Evolutionary conservation across 768 basidiomycete species (phyloP).

Genomic region (Leccinum imitatum): DNA sequence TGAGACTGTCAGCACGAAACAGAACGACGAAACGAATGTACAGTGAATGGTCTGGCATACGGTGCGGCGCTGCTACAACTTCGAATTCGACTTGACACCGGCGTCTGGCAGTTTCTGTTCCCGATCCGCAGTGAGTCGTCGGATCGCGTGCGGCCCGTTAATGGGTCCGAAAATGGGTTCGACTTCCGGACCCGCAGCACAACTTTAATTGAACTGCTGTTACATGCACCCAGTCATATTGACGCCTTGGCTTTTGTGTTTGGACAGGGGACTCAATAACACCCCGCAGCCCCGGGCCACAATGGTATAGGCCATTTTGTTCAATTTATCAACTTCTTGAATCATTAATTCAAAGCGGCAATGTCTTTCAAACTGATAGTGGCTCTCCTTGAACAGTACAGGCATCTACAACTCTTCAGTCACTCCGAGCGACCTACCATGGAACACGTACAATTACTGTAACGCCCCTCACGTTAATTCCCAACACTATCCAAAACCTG

Average conservation of each 20-base stretch:
- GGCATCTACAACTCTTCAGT: constrained; percentile 46
- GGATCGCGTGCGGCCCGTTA: too few species aligned
- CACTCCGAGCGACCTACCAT: constrained; percentile 40
- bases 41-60: too few species aligned
- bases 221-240: background rate
- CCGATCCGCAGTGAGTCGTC: background rate
- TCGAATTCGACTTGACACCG: too few species aligned
- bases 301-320: constrained; percentile 7
- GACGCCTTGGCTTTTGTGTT: background rate
- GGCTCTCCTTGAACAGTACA: constrained; percentile 6
- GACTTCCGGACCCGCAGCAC: background rate
- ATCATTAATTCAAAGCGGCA: background rate
- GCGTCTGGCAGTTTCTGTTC: background rate
- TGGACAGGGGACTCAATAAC: background rate
- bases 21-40: too few species aligned
- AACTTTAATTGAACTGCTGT: background rate
- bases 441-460: constrained; percentile 56
- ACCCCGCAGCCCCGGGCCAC: constrained; percentile 6
- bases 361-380: constrained; percentile 5
- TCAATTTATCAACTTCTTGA: background rate
- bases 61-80: too few species aligned
- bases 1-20: too few species aligned
- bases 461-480: constrained; percentile 48
- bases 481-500: constrained; percentile 37
- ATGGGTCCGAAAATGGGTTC: background rate